Conservation (phyloP, 2,329 filamentous ascomycete species). For the Fusarium solani-melongenae region DNA sequence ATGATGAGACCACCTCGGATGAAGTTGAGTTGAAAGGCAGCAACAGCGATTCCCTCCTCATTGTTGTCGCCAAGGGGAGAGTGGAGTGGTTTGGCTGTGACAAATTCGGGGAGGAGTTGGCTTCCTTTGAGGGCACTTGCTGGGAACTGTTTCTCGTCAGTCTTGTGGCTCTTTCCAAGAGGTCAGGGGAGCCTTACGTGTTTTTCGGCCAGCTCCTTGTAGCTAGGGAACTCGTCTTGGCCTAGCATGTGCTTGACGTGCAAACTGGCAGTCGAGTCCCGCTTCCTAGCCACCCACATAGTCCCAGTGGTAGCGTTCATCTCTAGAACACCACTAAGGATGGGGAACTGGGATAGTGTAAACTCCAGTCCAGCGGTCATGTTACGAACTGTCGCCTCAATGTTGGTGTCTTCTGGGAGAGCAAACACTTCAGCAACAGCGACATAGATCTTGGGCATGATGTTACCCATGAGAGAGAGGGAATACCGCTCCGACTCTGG, state of each 20-base stretch:
- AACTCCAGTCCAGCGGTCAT: conserved; percentile 13
- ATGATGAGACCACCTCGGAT: conserved; percentile 21
- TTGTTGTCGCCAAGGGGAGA: background rate
- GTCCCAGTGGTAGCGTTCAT: background rate
- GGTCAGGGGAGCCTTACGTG: background rate
- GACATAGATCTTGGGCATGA: conserved; percentile 33
- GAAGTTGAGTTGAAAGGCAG: conserved; percentile 20
- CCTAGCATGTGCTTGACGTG: background rate
- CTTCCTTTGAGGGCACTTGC: background rate
- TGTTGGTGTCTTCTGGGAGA: background rate
- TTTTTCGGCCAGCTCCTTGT: background rate
- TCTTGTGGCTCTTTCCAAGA: background rate
- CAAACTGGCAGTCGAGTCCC: background rate
- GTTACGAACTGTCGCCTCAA: background rate
- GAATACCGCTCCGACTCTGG: background rate
- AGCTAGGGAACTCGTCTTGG: background rate
- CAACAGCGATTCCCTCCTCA: background rate
- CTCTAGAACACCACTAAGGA: background rate
- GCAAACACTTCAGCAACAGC: conserved; percentile 23
- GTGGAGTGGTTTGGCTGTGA: background rate
- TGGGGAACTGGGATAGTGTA: conserved; percentile 10
- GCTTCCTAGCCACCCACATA: background rate
- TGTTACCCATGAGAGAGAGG: conserved; percentile 19
- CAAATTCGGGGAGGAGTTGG: conserved; percentile 6
- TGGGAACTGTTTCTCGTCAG: background rate